Conservation (phyloP, 345 rosid species). For the rapeseed (Brassica napus) region DNA sequence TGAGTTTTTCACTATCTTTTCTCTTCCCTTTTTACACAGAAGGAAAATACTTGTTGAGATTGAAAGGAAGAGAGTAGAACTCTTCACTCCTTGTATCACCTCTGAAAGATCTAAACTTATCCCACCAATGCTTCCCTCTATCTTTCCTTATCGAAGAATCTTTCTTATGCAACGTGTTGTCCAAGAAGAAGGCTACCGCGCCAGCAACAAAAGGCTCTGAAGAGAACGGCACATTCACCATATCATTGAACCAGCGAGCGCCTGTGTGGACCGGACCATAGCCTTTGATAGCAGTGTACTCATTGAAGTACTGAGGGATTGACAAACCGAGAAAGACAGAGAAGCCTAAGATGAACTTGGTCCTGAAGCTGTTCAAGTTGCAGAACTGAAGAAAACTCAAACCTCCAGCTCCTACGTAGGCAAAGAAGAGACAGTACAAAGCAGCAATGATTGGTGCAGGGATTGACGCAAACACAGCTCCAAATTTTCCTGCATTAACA, state of each 20-base stretch:
- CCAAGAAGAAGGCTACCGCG: conserved; percentile 73
- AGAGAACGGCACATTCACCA: conserved; percentile 84
- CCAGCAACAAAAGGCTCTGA: conserved; percentile 96
- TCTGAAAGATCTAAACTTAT: conserved; percentile 68
- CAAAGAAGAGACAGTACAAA: conserved; percentile 87
- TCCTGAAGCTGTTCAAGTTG: conserved; percentile 89
- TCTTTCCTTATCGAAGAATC: conserved; percentile 67
- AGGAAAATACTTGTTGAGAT: conserved; percentile 91
- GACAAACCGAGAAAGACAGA: conserved; percentile 89
- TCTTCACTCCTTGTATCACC: conserved; percentile 81
- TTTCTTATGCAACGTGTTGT: conserved; percentile 67
- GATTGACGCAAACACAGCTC: conserved; percentile 97
- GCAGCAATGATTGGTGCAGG: conserved; percentile 88
- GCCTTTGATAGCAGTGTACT: conserved; percentile 88
- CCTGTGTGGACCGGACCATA: conserved; percentile 84
- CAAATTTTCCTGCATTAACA: conserved; percentile 76
- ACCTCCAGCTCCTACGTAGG: conserved; percentile 90
- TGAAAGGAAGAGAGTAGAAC: conserved; percentile 91
- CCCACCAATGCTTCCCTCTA: conserved; percentile 99
- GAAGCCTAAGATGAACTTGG: conserved; percentile 82
- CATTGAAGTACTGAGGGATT: conserved; percentile 90
- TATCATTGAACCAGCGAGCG: conserved; percentile 95
- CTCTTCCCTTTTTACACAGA: conserved; percentile 54
- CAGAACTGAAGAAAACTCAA: conserved; percentile 93
- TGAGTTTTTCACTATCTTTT: no score